Evolutionary conservation across 2,329 filamentous ascomycete species (phyloP).

Genomic region (Aspergillus sp.): DNA sequence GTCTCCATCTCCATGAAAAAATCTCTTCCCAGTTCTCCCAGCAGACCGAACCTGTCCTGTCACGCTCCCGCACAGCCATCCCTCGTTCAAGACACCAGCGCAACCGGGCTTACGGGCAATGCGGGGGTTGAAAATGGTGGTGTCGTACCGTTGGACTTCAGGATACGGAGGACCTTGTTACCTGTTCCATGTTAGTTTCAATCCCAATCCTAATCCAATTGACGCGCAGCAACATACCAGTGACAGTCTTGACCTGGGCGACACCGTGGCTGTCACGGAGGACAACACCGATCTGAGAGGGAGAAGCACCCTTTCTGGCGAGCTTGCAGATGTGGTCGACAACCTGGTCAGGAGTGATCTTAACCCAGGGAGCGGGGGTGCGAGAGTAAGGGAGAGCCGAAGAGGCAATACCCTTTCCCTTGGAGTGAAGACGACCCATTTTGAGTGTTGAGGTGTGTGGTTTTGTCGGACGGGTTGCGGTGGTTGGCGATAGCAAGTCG

Average conservation of each 20-base stretch:
- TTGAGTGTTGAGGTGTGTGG: conserved; percentile 26
- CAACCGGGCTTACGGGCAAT: conserved; percentile 2
- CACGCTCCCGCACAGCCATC: background rate
- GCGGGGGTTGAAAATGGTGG: conserved; percentile 18
- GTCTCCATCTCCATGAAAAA: conserved; percentile 4
- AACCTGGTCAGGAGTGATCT: conserved; percentile 97
- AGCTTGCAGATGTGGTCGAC: conserved; percentile 99
- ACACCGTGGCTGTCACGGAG: conserved; percentile 98
- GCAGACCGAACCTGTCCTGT: background rate
- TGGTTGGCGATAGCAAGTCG: conserved; percentile 29
- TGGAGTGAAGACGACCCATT: conserved; percentile 88
- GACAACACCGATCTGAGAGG: conserved; percentile 98
- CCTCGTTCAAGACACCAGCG: conserved; percentile 1
- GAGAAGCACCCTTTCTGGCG: conserved; percentile 97
- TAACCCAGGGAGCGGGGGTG: conserved; percentile 89
- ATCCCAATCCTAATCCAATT: background rate
- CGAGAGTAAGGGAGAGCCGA: conserved; percentile 97
- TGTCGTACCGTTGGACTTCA: conserved; percentile 90
- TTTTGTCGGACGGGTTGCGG: conserved; percentile 20
- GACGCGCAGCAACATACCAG: conserved; percentile 63
- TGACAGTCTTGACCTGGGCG: conserved; percentile 96
- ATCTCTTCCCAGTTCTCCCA: background rate
- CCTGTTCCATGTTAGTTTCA: conserved; percentile 59
- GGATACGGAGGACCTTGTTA: conserved; percentile 99
- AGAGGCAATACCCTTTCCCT: conserved; percentile 98